These are phyloP conservation scores for Akanthomyces muscarius DNA, from an alignment of 2,329 filamentous ascomycete species.

Conservation along the genomic window DNA sequence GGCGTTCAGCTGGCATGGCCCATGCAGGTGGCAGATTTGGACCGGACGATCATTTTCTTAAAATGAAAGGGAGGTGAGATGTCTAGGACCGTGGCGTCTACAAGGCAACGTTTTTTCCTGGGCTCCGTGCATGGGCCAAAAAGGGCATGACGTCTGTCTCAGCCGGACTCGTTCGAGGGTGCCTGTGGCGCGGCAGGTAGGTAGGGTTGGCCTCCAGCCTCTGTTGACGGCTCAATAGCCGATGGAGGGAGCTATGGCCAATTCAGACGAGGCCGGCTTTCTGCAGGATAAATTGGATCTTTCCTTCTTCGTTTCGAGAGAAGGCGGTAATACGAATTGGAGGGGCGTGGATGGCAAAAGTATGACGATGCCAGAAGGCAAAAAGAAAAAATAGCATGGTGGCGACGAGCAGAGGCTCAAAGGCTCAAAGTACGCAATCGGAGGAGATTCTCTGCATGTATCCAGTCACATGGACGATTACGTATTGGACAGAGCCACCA, in stretches of 20 bases:
- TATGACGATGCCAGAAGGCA: neutral
- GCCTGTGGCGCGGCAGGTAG: neutral
- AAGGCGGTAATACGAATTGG: neutral
- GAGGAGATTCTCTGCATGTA: neutral
- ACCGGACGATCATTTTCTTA: neutral
- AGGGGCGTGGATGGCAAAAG: constrained; percentile 7
- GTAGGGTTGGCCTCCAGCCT: neutral
- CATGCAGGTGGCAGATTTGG: constrained; percentile 4
- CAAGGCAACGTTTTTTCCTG: neutral
- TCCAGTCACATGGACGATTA: neutral
- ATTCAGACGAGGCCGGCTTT: neutral
- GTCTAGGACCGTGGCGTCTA: constrained; percentile 9
- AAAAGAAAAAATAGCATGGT: neutral
- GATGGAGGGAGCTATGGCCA: neutral
- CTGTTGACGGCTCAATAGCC: neutral
- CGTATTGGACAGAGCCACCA: neutral
- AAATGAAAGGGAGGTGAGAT: constrained; percentile 3
- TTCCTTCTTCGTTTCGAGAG: neutral
- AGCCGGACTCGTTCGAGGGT: neutral
- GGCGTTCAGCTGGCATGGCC: constrained; percentile 10
- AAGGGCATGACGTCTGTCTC: constrained; percentile 1
- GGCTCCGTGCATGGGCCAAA: neutral
- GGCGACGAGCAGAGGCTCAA: neutral
- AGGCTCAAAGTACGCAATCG: neutral
- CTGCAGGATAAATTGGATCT: neutral